These are phyloP conservation scores for Flaveria ramosissima DNA, from an alignment of 129 eudicot genomes.

Conservation along the genomic window DNA sequence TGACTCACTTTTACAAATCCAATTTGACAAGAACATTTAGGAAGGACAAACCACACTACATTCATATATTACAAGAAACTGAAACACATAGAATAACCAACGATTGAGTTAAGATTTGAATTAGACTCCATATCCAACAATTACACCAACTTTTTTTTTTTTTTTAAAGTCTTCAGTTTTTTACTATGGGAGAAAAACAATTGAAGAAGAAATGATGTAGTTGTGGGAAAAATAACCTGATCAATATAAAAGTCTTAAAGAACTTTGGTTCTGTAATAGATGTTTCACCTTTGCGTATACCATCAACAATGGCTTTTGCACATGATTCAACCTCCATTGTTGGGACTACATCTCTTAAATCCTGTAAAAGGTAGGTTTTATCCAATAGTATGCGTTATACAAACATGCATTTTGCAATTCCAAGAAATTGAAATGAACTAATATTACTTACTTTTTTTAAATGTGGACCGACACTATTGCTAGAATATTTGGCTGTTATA, in stretches of 20 bases:
- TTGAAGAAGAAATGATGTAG: constrained; percentile 20
- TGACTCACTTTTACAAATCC: background rate
- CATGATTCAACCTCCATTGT: constrained; percentile 34
- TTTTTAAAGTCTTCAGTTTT: background rate
- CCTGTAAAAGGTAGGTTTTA: constrained; percentile 17
- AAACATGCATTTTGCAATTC: background rate
- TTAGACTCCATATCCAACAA: background rate
- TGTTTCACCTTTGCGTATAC: constrained; percentile 35
- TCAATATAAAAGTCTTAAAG: constrained; percentile 16
- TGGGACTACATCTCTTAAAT: constrained; percentile 16
- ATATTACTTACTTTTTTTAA: constrained; percentile 20
- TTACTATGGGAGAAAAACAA: background rate
- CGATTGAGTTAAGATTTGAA: background rate
- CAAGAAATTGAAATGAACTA: background rate
- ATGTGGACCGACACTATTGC: background rate
- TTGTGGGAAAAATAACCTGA: constrained; percentile 37
- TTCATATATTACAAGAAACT: background rate
- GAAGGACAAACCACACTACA: background rate
- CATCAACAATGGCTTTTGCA: constrained; percentile 38
- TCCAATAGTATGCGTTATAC: background rate
- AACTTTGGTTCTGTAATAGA: constrained; percentile 34
- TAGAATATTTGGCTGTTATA: constrained; percentile 32
- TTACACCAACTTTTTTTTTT: background rate
- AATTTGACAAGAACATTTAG: background rate
- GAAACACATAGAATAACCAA: background rate